phyloP scores from a whole-genome alignment of 2,329 filamentous ascomycete genomes.

The Diaporthe helianthi region DNA sequence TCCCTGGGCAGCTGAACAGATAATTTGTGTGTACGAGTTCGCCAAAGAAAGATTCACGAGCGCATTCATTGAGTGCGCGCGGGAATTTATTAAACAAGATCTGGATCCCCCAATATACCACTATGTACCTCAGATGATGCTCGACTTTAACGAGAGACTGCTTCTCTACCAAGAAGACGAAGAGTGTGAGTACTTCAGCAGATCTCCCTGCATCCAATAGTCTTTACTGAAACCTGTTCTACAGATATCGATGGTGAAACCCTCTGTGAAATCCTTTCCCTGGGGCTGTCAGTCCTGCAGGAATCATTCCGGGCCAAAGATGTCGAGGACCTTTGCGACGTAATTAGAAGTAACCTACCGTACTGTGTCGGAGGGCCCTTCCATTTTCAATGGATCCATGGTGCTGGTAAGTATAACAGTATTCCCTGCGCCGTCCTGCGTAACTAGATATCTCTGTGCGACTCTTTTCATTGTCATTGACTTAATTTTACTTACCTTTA shows the following conservation, averaged over 20 bases:
- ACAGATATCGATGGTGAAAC: not conserved
- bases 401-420: not conserved
- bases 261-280: not conserved
- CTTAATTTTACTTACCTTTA: too few species aligned
- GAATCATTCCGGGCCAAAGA: not conserved
- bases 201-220: not conserved
- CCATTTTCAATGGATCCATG: not conserved
- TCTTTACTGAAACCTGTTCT: not conserved
- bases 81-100: not conserved
- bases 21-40: slow-evolving; percentile 4
- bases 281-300: not conserved
- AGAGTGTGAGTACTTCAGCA: not conserved
- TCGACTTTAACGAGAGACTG: not conserved
- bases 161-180: not conserved
- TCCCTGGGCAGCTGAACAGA: slow-evolving; percentile 9
- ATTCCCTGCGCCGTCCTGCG: not conserved
- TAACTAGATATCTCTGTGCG: not conserved
- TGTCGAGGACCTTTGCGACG: not conserved
- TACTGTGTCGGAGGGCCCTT: too few species aligned
- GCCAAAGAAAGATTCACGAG: not conserved
- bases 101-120: too few species aligned
- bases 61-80: not conserved
- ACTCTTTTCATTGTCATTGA: not conserved
- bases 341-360: not conserved
- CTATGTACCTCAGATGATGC: too few species aligned